Base-by-base conservation (phyloP, 2,329 filamentous ascomycete genomes). In the Clarireedia homoeocarpa region DNA sequence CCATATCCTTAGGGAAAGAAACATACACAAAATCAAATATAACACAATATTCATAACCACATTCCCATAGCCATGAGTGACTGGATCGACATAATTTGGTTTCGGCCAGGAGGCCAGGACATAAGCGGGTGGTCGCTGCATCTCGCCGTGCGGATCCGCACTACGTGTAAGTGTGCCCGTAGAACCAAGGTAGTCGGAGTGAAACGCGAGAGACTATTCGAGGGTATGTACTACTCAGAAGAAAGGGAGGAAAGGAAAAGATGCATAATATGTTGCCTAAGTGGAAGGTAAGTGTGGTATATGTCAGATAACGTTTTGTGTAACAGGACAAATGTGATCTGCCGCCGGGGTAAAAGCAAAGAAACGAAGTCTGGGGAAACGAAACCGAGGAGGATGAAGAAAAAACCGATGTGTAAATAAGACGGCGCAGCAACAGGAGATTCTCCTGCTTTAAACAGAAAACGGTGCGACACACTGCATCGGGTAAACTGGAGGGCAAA, bases 51-150 rank as follows among this genome's bases (percentile, higher is more conserved):
- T 72, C 5, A 75, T 62, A 7, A 75, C 67, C 17, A 77, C 65
- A 27, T 74, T 72, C 24, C 63, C 71, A 65, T 73, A 70, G 3
- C 74, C 75, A 59, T 75, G 71, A 26, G 72, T 75, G 20, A 58
- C 57, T 4, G 76, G 77, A 60, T 79, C 65, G 48, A 72, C 61
- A 63, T 74, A 74, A 61, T 80, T 79, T 15, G 76, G 73, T 26
- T 49, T 62, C 6, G 76, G 76, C 63, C 64, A 66, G 10, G 61
- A 46, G 12, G 48, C 45, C 14, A 65, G 17, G 6, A 63, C 57
- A 34, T 38, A 51, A 12, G 38, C 24, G 3, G 64, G 61, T 38
- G 64, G 64, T 45, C 48, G 39, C 36, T 64, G 62, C 63, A 66
- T 65, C 17, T 51, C 27, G 38, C 27, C 24, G 39, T 34, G 30